Percentiles rank a stretch among this genome's conserved stretches.
phyloP scores from a whole-genome alignment of 1,284 basidiomycete species.

The Anthracocystis setariae region DNA sequence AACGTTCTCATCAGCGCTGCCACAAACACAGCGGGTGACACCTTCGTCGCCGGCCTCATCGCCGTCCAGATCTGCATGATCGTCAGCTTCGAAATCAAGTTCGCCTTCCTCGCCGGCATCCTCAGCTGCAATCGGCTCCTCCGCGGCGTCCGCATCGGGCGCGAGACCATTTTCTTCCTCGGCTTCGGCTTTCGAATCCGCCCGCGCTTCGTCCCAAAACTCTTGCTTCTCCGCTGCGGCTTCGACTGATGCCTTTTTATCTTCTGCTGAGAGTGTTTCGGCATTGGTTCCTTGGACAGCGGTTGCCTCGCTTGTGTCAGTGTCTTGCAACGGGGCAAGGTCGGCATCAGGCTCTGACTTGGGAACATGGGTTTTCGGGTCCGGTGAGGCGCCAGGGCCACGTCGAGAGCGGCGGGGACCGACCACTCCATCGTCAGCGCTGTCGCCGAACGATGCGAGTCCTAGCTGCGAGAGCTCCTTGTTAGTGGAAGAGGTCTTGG shows the following conservation, averaged over 20 bases:
- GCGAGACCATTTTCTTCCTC: slow-evolving; percentile 11
- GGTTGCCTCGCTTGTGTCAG: not conserved
- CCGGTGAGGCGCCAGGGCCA: slow-evolving; percentile 42
- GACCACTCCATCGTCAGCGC: slow-evolving; percentile 34
- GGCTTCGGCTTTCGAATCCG: slow-evolving; percentile 14
- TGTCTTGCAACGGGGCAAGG: slow-evolving; percentile 11
- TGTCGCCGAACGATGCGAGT: slow-evolving; percentile 47
- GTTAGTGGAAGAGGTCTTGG: slow-evolving; percentile 25
- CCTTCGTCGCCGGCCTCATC: slow-evolving; percentile 78
- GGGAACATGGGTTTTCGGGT: slow-evolving; percentile 24
- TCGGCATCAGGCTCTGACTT: slow-evolving; percentile 38
- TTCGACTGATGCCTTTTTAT: slow-evolving; percentile 1
- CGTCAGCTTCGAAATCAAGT: slow-evolving; percentile 31
- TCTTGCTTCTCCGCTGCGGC: slow-evolving; percentile 22
- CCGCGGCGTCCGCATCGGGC: not conserved
- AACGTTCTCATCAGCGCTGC: slow-evolving; percentile 75
- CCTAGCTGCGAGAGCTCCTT: slow-evolving; percentile 57
- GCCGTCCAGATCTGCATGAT: slow-evolving; percentile 30
- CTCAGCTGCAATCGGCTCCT: slow-evolving; percentile 1
- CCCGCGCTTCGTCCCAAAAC: slow-evolving; percentile 5
- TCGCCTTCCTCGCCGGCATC: slow-evolving; percentile 22
- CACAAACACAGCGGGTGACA: slow-evolving; percentile 93
- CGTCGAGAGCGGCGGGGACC: slow-evolving; percentile 49
- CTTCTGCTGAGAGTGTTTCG: slow-evolving; percentile 2
- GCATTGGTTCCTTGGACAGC: not conserved